Conservation (phyloP, 2,329 filamentous ascomycete species). For the Stagonosporopsis vannaccii region DNA sequence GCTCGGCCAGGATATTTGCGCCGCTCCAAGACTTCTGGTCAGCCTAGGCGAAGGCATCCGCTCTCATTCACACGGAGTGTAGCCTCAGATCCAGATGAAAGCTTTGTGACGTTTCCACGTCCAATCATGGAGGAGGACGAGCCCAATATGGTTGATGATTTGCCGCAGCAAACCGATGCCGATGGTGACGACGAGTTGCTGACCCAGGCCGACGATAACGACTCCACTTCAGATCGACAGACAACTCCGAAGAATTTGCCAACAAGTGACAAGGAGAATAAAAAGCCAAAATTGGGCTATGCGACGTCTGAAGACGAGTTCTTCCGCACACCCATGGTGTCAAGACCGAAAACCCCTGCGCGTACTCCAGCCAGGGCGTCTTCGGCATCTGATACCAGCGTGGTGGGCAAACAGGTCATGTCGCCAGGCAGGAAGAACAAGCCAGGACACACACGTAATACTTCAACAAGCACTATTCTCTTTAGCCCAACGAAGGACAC, state of each 20-base stretch:
- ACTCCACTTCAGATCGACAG: constrained; percentile 38
- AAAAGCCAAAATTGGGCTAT: constrained; percentile 31
- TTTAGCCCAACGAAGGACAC: constrained; percentile 70
- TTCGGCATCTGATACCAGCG: constrained; percentile 42
- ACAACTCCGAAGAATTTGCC: constrained; percentile 27
- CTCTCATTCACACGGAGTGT: constrained; percentile 62
- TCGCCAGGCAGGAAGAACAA: constrained; percentile 41
- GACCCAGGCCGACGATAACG: constrained; percentile 70
- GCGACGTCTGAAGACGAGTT: constrained; percentile 52
- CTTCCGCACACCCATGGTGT: constrained; percentile 54
- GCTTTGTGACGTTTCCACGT: constrained; percentile 38
- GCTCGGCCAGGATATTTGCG: constrained; percentile 59
- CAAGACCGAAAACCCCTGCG: constrained; percentile 35
- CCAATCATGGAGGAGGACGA: constrained; percentile 57
- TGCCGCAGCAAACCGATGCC: constrained; percentile 73
- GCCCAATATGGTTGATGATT: constrained; percentile 50
- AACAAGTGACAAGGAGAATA: constrained; percentile 37
- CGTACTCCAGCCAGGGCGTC: constrained; percentile 29
- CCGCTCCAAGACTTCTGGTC: constrained; percentile 54
- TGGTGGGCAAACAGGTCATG: constrained; percentile 43
- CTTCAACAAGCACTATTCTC: constrained; percentile 83
- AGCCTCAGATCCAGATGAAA: constrained; percentile 63
- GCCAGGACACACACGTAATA: constrained; percentile 71
- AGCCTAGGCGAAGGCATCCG: constrained; percentile 53
- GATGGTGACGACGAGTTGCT: constrained; percentile 91